Conservation (phyloP, 78 protist species). For the Dictyostelium purpureum region DNA sequence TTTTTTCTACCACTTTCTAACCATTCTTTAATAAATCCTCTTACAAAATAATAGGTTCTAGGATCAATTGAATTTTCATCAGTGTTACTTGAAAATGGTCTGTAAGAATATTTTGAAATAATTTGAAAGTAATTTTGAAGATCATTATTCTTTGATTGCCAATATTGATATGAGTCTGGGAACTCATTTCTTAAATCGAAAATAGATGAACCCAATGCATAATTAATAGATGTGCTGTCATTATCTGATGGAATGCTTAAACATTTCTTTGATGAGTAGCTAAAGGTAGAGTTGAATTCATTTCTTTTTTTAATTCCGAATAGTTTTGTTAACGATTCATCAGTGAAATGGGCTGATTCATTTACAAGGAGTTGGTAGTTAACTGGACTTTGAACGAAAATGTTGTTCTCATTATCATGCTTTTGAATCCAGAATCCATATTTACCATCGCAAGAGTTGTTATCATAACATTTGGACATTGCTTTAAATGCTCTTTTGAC, state of each 20-base stretch:
- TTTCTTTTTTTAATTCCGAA: too few relatives aligned
- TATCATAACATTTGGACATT: neutral
- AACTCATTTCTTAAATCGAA: neutral
- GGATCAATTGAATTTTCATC: slow-evolving; percentile 23
- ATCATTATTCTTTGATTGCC: neutral
- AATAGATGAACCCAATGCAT: neutral
- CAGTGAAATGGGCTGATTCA: neutral
- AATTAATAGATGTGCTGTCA: slow-evolving; percentile 8
- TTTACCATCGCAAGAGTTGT: neutral
- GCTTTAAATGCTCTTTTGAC: neutral
- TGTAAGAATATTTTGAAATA: neutral
- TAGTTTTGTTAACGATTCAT: neutral
- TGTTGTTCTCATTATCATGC: neutral
- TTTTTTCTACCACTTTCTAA: neutral
- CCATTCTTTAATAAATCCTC: neutral
- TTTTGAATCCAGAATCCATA: slow-evolving; percentile 36
- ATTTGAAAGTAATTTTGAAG: neutral
- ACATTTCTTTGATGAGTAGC: too few relatives aligned
- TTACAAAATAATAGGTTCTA: slow-evolving; percentile 1
- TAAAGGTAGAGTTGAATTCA: too few relatives aligned
- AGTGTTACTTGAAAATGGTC: neutral
- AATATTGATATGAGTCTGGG: neutral
- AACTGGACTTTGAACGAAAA: neutral
- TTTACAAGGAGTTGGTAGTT: neutral
- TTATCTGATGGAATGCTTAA: slow-evolving; percentile 42